Percentiles rank a stretch among this genome's conserved stretches.
phyloP scores from a whole-genome alignment of 2,329 filamentous ascomycete species.

The Penicillium griseofulvum region DNA sequence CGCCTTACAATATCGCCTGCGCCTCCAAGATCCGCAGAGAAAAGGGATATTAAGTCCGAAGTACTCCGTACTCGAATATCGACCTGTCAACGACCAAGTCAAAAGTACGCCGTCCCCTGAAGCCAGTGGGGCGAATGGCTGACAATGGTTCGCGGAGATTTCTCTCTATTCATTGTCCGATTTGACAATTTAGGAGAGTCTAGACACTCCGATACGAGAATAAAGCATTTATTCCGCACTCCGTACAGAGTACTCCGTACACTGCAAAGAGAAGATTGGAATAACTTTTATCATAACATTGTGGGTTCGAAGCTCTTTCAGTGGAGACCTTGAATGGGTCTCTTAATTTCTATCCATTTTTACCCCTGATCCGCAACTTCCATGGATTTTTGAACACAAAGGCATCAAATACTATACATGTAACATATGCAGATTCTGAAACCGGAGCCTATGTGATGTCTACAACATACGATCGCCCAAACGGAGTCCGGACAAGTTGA shows the following conservation, averaged over 20 bases:
- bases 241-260: too few relatives aligned
- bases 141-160: conserved; percentile 12
- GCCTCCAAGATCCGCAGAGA: conserved; percentile 4
- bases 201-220: not conserved
- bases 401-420: not conserved
- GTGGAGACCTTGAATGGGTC: conserved; percentile 27
- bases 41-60: not conserved
- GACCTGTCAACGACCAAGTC: conserved; percentile 20
- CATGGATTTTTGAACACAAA: not conserved
- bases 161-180: conserved; percentile 7
- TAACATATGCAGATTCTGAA: conserved; percentile 15
- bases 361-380: conserved; percentile 8
- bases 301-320: conserved; percentile 14
- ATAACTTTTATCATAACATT: too few relatives aligned
- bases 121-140: conserved; percentile 1
- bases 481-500: conserved; percentile 15
- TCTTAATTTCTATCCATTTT: conserved; percentile 2
- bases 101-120: not conserved
- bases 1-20: not conserved
- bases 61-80: not conserved
- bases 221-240: conserved; percentile 8
- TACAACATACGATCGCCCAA: not conserved
- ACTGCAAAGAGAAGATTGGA: too few relatives aligned
- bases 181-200: conserved; percentile 11
- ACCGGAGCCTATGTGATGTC: not conserved